Percentiles rank a stretch among this genome's conserved stretches.
Evolutionary conservation across 495 filamentous ascomycete species (phyloP).

Genomic region (Tuber indicum): DNA sequence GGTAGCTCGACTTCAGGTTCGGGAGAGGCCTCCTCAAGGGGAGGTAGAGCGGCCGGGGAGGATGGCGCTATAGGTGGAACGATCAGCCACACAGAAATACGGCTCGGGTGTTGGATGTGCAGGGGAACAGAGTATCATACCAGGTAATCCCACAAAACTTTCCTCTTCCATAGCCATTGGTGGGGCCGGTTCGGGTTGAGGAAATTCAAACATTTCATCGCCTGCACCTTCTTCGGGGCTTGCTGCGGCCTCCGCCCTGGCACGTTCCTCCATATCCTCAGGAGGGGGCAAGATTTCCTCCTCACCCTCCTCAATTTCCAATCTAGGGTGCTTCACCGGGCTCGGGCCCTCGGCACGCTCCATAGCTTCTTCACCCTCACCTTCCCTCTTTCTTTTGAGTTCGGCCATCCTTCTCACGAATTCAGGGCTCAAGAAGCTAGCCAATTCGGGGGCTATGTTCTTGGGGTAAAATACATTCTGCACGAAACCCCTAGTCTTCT

Average conservation of each 20-base stretch:
- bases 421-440: slow-evolving; percentile 75
- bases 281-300: slow-evolving; percentile 14
- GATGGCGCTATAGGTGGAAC: slow-evolving; percentile 14
- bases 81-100: slow-evolving; percentile 9
- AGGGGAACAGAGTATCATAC: neutral
- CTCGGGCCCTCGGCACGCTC: slow-evolving; percentile 52
- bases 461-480: slow-evolving; percentile 50
- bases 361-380: slow-evolving; percentile 57
- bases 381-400: slow-evolving; percentile 88
- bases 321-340: slow-evolving; percentile 34
- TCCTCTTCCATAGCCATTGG: slow-evolving; percentile 13
- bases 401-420: slow-evolving; percentile 69
- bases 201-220: slow-evolving; percentile 37
- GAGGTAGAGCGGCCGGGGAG: slow-evolving; percentile 17
- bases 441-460: slow-evolving; percentile 78
- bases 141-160: neutral
- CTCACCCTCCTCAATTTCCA: slow-evolving; percentile 32
- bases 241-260: slow-evolving; percentile 39
- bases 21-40: slow-evolving; percentile 22
- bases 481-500: slow-evolving; percentile 81
- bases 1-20: slow-evolving; percentile 29
- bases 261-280: slow-evolving; percentile 43
- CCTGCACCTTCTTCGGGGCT: slow-evolving; percentile 37
- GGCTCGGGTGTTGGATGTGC: neutral
- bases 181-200: slow-evolving; percentile 18